These are phyloP conservation scores for Hypoxylon sp. DNA, from an alignment of 2,329 filamentous ascomycete species.

Conservation along the genomic window DNA sequence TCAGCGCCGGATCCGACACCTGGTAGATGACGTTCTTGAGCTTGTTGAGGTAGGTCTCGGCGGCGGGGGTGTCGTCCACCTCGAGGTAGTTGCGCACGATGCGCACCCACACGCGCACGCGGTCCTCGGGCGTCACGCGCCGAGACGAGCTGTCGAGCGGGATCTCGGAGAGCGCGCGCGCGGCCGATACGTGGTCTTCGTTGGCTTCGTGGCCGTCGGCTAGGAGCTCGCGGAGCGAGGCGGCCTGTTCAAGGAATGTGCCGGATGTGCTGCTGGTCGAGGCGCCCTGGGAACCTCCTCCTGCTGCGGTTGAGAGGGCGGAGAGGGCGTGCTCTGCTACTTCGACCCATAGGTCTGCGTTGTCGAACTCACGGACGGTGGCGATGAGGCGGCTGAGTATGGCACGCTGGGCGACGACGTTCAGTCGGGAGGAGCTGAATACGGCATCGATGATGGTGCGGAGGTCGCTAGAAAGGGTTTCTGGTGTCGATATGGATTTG, in stretches of 20 bases:
- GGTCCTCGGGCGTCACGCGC: slow-evolving; percentile 84
- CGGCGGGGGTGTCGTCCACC: slow-evolving; percentile 88
- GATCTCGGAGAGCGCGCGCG: slow-evolving; percentile 84
- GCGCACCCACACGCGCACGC: slow-evolving; percentile 89
- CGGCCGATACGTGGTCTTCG: slow-evolving; percentile 85
- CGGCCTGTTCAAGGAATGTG: slow-evolving; percentile 88
- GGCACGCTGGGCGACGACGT: slow-evolving; percentile 81
- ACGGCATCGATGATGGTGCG: slow-evolving; percentile 77
- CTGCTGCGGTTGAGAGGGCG: slow-evolving; percentile 65
- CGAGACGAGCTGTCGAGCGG: slow-evolving; percentile 92
- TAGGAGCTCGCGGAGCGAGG: slow-evolving; percentile 82
- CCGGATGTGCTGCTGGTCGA: slow-evolving; percentile 16
- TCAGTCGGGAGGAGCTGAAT: slow-evolving; percentile 70
- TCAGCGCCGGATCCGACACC: slow-evolving; percentile 79
- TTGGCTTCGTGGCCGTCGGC: slow-evolving; percentile 86
- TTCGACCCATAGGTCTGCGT: slow-evolving; percentile 78
- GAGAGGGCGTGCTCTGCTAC: slow-evolving; percentile 82
- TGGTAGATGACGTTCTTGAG: slow-evolving; percentile 92
- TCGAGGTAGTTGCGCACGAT: slow-evolving; percentile 96
- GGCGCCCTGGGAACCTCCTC: not conserved
- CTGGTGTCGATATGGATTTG: slow-evolving; percentile 59
- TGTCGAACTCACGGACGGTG: slow-evolving; percentile 72
- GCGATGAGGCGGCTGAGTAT: slow-evolving; percentile 78
- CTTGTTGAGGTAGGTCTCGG: slow-evolving; percentile 91
- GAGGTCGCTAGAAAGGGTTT: slow-evolving; percentile 68